A percentile compares a stretch with the other conserved stretches of the same genome.
phyloP scores from a whole-genome alignment of 805 yeast genomes.

The Maudiozyma bulderi region DNA sequence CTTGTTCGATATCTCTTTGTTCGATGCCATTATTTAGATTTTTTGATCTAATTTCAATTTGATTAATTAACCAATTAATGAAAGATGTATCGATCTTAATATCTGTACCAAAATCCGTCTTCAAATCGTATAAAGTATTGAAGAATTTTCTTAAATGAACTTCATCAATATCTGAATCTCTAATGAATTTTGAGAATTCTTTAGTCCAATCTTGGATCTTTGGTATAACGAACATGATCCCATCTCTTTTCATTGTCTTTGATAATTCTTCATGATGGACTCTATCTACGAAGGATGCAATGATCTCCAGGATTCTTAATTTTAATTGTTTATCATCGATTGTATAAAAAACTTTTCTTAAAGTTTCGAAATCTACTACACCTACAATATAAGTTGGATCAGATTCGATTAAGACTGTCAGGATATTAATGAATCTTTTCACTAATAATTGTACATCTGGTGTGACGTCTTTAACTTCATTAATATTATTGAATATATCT shows the following conservation, averaged over 20 bases:
- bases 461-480: background rate
- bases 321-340: slow-evolving; percentile 18
- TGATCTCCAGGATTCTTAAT: slow-evolving; percentile 23
- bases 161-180: slow-evolving; percentile 28
- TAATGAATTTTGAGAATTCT: slow-evolving; percentile 19
- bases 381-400: slow-evolving; percentile 7
- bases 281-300: slow-evolving; percentile 12
- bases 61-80: slow-evolving; percentile 52
- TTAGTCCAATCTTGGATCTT: slow-evolving; percentile 21
- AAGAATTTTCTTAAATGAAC: slow-evolving; percentile 36
- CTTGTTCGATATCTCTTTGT: slow-evolving; percentile 27
- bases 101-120: slow-evolving; percentile 21
- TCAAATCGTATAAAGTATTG: slow-evolving; percentile 30
- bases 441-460: slow-evolving; percentile 6
- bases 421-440: slow-evolving; percentile 23
- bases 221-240: slow-evolving; percentile 3
- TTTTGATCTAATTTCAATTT: slow-evolving; percentile 29
- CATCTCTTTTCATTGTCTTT: slow-evolving; percentile 8
- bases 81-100: slow-evolving; percentile 37
- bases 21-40: slow-evolving; percentile 15
- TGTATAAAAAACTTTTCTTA: slow-evolving; percentile 12
- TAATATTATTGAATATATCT: slow-evolving; percentile 18
- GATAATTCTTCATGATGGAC: slow-evolving; percentile 3
- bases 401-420: slow-evolving; percentile 17
- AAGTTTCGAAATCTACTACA: slow-evolving; percentile 9